These are phyloP conservation scores for Camillea tinctor DNA, from an alignment of 2,329 filamentous ascomycete species.

Conservation along the genomic window DNA sequence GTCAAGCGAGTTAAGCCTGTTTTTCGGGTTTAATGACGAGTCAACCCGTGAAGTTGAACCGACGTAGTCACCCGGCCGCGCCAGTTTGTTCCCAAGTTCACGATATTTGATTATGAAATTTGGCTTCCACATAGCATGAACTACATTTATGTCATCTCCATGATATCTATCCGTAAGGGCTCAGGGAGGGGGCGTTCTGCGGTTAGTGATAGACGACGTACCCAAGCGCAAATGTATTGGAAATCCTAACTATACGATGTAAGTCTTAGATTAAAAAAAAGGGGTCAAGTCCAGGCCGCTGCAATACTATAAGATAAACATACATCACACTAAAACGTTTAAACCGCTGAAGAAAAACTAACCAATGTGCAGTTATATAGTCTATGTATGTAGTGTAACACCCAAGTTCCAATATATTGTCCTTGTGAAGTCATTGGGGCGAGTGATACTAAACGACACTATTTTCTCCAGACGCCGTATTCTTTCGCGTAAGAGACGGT, in stretches of 20 bases:
- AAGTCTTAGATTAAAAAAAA: too few relatives aligned
- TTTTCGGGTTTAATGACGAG: neutral
- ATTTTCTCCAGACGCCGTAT: neutral
- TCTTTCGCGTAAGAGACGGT: neutral
- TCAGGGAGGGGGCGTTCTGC: neutral
- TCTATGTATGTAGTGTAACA: too few relatives aligned
- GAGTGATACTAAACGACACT: too few relatives aligned
- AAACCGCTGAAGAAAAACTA: too few relatives aligned
- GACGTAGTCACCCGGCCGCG: too few relatives aligned
- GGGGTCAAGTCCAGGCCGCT: too few relatives aligned
- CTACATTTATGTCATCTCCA: neutral
- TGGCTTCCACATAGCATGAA: neutral
- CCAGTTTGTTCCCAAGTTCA: neutral
- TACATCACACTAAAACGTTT: too few relatives aligned
- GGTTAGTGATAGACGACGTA: neutral
- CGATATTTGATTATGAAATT: neutral
- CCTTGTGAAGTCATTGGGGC: too few relatives aligned
- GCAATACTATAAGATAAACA: too few relatives aligned
- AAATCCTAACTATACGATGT: too few relatives aligned
- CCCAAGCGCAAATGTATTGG: neutral
- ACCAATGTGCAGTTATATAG: too few relatives aligned
- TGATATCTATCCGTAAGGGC: neutral
- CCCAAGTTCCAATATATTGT: neutral
- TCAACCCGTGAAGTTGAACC: neutral
- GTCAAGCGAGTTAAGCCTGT: neutral